phyloP scores from a whole-genome alignment of 1,284 basidiomycete species.

The Boletus sp. region DNA sequence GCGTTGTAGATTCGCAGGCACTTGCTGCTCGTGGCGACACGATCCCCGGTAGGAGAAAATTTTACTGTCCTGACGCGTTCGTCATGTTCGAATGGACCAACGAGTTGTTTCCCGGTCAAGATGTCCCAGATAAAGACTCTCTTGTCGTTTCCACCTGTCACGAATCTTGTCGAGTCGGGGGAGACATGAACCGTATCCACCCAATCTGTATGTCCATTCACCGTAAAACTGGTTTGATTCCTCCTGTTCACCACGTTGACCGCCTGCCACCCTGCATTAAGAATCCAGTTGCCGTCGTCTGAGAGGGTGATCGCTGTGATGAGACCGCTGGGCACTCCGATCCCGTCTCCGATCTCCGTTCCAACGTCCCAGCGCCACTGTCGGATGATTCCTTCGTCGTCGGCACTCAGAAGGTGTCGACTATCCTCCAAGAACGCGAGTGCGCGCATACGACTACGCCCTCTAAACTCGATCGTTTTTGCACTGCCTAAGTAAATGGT shows the following conservation, averaged over 20 bases:
- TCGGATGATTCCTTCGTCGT: conserved; percentile 6
- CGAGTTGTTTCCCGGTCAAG: background rate
- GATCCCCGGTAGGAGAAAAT: conserved; percentile 4
- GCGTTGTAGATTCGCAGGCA: conserved; percentile 5
- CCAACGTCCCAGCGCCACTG: conserved; percentile 4
- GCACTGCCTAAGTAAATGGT: background rate
- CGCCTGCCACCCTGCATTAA: background rate
- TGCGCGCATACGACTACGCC: background rate
- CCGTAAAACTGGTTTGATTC: background rate
- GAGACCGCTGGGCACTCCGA: background rate
- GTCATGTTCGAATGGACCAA: conserved; percentile 4
- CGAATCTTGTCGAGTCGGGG: conserved; percentile 4
- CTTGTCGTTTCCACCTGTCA: conserved; percentile 7
- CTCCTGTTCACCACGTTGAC: background rate
- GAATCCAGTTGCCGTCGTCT: background rate
- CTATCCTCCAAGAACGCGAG: conserved; percentile 1
- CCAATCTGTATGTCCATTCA: conserved; percentile 7
- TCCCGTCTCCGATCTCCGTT: background rate
- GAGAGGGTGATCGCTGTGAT: conserved; percentile 1
- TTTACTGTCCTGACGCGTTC: conserved; percentile 3
- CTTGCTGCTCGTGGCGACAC: conserved; percentile 3
- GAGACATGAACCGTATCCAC: conserved; percentile 9
- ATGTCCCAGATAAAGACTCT: conserved; percentile 10
- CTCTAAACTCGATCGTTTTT: background rate
- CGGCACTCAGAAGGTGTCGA: conserved; percentile 1